Evolutionary conservation across 2,329 filamentous ascomycete species (phyloP).

Genomic region (Aspergillus sp.): DNA sequence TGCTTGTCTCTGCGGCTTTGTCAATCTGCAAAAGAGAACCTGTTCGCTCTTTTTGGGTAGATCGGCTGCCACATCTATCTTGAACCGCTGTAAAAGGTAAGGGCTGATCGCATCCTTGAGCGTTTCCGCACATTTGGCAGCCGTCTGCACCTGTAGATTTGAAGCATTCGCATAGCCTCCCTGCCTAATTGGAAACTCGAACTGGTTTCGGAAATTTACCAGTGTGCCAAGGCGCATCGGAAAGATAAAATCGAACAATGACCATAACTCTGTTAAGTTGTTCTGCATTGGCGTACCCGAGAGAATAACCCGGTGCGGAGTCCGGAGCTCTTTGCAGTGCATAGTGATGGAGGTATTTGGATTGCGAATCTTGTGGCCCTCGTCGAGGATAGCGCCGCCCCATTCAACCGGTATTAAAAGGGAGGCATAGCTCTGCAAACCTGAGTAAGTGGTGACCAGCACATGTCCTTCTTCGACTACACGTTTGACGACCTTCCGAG

Average conservation of each 20-base stretch:
- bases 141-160: conserved; percentile 90
- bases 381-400: conserved; percentile 92
- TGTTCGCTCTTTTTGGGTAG: conserved; percentile 94
- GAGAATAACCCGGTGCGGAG: conserved; percentile 84
- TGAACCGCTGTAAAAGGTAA: conserved; percentile 88
- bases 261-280: conserved; percentile 93
- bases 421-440: conserved; percentile 87
- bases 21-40: conserved; percentile 93
- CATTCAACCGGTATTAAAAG: conserved; percentile 80
- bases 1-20: conserved; percentile 70
- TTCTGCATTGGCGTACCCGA: conserved; percentile 98
- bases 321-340: conserved; percentile 89
- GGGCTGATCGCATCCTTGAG: conserved; percentile 91
- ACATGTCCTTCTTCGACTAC: conserved; percentile 86
- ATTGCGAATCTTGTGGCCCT: conserved; percentile 97
- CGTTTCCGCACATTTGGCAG: conserved; percentile 89
- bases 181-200: conserved; percentile 89
- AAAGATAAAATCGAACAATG: conserved; percentile 94
- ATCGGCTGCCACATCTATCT: conserved; percentile 90
- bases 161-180: conserved; percentile 95
- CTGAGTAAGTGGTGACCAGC: conserved; percentile 91
- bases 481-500: conserved; percentile 75
- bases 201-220: conserved; percentile 84
- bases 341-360: conserved; percentile 94
- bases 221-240: conserved; percentile 93